Evolutionary conservation across 257 asterid species (phyloP), one percentile per base, ranked within the genome.

Genomic region (Scutellaria galericulata): DNA sequence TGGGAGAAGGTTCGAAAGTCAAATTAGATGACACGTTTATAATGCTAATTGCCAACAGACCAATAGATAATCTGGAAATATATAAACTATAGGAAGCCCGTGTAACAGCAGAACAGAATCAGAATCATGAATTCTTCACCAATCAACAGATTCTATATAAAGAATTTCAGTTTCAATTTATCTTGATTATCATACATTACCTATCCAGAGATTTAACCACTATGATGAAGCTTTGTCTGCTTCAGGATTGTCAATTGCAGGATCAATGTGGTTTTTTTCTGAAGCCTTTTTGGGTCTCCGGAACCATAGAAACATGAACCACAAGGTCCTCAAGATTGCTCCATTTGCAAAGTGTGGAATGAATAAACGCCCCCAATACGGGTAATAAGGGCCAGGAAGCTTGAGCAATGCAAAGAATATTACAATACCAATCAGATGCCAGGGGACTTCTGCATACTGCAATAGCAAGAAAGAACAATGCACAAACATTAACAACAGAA

Each of bases 341-440:
- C 97, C 98, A 71, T 91, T 93, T 51, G 96, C 97, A 13, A 93
- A 78, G 80, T 91, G 96, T 8, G 98, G 98, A 66, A 93, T 83
- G 59, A 93, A 78, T 66, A 93, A 75, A 27, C 98, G 94, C 13
- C 98, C 98, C 96, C 96, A 93, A 51, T 91, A 90, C 44, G 96
- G 96, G 79, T 93, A 93, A 83, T 87, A 91, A 20, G 98, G 98
- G 20, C 98, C 98, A 2, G 95, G 92, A 77, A 85, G 70, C 79
- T 93, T 93, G 73, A 93, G 81, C 82, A 93, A 39, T 5, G 90
- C 81, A 79, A 87, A 93, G 71, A 89, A 84, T 66, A 81, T 51
- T 14, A 77, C 70, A 64, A 88, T 51, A 58, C 77, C 81, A 70
- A 93, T 78, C 73, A 91, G 85, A 85, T 93, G 98, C 96, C 98